A percentile compares a stretch with the other conserved stretches of the same genome.
Conservation (phyloP, 305 asterid genomes). For the Nicotiana rustica region DNA sequence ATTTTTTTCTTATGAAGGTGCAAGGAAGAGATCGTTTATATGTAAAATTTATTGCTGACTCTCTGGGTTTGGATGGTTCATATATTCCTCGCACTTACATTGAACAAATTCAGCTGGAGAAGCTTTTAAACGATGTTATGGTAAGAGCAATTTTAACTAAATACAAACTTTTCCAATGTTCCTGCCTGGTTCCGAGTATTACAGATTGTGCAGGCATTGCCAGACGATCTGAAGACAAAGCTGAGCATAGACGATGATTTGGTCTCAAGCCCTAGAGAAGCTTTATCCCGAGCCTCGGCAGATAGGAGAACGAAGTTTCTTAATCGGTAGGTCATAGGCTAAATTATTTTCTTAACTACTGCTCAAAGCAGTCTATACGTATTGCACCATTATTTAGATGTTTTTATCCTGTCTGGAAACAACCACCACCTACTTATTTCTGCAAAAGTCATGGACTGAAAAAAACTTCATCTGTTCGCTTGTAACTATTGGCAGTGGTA, state of each 20-base stretch:
- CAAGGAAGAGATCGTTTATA: slow-evolving; percentile 92
- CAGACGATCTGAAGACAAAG: slow-evolving; percentile 92
- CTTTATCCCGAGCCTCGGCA: slow-evolving; percentile 91
- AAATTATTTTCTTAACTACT: background rate
- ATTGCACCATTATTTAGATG: slow-evolving; percentile 11
- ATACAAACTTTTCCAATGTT: slow-evolving; percentile 32
- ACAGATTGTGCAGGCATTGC: slow-evolving; percentile 67
- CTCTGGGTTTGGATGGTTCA: slow-evolving; percentile 92
- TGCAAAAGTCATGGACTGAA: slow-evolving; percentile 31
- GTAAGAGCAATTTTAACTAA: slow-evolving; percentile 44
- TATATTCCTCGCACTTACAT: slow-evolving; percentile 92
- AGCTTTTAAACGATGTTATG: slow-evolving; percentile 94
- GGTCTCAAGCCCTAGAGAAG: slow-evolving; percentile 95
- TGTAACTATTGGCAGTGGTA: slow-evolving; percentile 59
- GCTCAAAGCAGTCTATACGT: background rate
- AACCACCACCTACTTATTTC: slow-evolving; percentile 28
- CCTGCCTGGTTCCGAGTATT: slow-evolving; percentile 34
- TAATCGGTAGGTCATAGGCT: slow-evolving; percentile 61
- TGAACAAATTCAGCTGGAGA: slow-evolving; percentile 97
- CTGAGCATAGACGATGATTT: slow-evolving; percentile 92
- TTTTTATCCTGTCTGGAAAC: background rate
- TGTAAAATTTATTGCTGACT: slow-evolving; percentile 78
- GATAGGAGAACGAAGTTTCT: slow-evolving; percentile 92
- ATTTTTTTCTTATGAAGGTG: slow-evolving; percentile 56
- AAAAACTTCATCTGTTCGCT: slow-evolving; percentile 31